Base-by-base conservation (phyloP, 2,329 filamentous ascomycete genomes). In the Colletotrichum echinochloae region DNA sequence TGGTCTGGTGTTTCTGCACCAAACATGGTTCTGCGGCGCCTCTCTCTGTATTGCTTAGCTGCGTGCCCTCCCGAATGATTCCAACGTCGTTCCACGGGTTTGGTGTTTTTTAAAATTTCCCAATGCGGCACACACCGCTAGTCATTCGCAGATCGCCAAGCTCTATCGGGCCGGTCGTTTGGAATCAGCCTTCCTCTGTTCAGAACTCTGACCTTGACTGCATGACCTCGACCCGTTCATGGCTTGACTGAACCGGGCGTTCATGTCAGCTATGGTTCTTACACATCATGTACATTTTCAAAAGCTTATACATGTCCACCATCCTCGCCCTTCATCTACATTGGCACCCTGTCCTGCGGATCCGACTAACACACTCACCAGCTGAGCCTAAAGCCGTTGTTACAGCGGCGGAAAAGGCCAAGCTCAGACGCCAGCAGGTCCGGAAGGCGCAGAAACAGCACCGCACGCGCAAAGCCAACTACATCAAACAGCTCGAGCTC, bases 381-480 rank as follows among this genome's bases (percentile, higher is more conserved):
- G 68, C 57, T 5, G 64, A 63, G 20, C 59, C 68, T 6, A 6
- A 46, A 46, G 20, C 35, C 35, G 28, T 18, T 20, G 18, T 51
- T 48, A 52, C 46, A 37, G 2, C 20, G 26, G 59, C 64, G 20
- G 68, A 71, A 20, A 87, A 86, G 76, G 79, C 83, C 28, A 81
- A 84, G 74, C 71, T 80, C 20, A 83, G 87, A 5, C 83, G 87
- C 0, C 83, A 83, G 3, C 87, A 89, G 72, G 86, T 89, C 61
- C 79, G 86, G 3, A 82, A 81, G 28, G 87, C 87, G 2, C 87
- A 89, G 80, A 83, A 84, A 46, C 83, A 87, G 75, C 87, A 89
- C 74, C 85, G 87, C 20, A 83, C 86, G 76, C 85, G 87, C 74
- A 88, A 88, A 74, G 85, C 84, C 60, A 84, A 88, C 75, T 87